These are phyloP conservation scores for Rhinocladiella similis DNA, from an alignment of 2,329 filamentous ascomycete genomes.

Conservation along the genomic window DNA sequence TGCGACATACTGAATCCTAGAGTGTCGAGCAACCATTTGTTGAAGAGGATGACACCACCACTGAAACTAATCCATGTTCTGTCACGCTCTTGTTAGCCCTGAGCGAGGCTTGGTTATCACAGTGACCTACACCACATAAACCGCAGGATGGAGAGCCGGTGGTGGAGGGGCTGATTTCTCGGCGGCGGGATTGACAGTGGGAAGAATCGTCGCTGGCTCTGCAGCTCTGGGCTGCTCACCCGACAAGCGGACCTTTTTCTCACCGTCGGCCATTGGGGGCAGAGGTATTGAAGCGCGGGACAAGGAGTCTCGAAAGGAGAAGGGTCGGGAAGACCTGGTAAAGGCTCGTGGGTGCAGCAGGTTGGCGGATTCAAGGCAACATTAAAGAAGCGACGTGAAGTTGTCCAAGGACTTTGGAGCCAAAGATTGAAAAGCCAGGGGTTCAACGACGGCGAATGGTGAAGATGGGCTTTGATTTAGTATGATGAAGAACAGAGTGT, in stretches of 20 bases:
- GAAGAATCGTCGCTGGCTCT: conserved; percentile 57
- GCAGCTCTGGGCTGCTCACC: conserved; percentile 67
- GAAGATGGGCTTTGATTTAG: neutral
- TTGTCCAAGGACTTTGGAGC: neutral
- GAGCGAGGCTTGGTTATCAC: neutral
- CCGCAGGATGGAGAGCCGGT: conserved; percentile 70
- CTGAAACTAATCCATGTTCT: conserved; percentile 92
- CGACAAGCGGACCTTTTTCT: conserved; percentile 82
- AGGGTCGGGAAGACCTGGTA: conserved; percentile 43
- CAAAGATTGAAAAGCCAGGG: neutral
- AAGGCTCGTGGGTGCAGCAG: conserved; percentile 26
- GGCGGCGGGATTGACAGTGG: conserved; percentile 73
- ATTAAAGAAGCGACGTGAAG: conserved; percentile 8
- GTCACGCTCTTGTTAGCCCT: conserved; percentile 17
- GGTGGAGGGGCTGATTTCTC: conserved; percentile 69
- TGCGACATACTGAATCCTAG: conserved; percentile 50
- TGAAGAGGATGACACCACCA: conserved; percentile 95
- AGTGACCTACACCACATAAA: conserved; percentile 70
- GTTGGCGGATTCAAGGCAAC: conserved; percentile 16
- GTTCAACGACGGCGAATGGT: neutral
- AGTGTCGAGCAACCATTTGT: conserved; percentile 95
- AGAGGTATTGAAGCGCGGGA: conserved; percentile 38
- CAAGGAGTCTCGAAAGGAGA: conserved; percentile 50
- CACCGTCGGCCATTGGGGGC: conserved; percentile 60
- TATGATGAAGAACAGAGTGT: neutral